Evolutionary conservation across 345 rosid species (phyloP).

Genomic region (Clausena lansium): DNA sequence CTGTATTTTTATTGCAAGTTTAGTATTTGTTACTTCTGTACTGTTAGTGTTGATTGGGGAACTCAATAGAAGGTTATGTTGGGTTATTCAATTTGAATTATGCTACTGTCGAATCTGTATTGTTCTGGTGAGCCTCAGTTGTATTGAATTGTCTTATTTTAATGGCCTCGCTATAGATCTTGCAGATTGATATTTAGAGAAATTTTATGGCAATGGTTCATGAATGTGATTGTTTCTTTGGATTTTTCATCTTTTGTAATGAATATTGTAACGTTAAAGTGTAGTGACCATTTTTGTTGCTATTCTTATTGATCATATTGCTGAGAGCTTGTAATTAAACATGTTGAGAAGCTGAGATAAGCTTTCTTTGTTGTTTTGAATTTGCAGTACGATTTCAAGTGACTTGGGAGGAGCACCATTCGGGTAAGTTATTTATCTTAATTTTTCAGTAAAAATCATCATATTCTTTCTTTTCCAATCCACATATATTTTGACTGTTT

Average conservation of each 20-base stretch:
- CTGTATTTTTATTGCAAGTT: not conserved
- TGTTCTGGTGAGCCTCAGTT: not conserved
- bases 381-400: constrained; percentile 68
- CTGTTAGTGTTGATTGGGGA: not conserved
- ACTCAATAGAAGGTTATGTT: not conserved
- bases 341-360: not conserved
- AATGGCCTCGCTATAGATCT: not conserved
- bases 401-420: constrained; percentile 82
- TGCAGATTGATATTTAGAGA: not conserved
- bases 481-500: not conserved
- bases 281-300: not conserved
- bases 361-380: constrained; percentile 18
- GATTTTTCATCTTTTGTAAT: not conserved
- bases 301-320: constrained; percentile 11
- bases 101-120: not conserved
- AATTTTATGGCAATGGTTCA: not conserved
- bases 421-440: constrained; percentile 45
- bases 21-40: not conserved
- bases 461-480: not conserved
- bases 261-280: not conserved
- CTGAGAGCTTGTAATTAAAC: not conserved
- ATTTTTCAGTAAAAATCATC: not conserved
- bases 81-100: not conserved
- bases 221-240: not conserved
- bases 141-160: not conserved